These are phyloP conservation scores for Neurospora sp. DNA, from an alignment of 495 filamentous ascomycete genomes.

Conservation along the genomic window DNA sequence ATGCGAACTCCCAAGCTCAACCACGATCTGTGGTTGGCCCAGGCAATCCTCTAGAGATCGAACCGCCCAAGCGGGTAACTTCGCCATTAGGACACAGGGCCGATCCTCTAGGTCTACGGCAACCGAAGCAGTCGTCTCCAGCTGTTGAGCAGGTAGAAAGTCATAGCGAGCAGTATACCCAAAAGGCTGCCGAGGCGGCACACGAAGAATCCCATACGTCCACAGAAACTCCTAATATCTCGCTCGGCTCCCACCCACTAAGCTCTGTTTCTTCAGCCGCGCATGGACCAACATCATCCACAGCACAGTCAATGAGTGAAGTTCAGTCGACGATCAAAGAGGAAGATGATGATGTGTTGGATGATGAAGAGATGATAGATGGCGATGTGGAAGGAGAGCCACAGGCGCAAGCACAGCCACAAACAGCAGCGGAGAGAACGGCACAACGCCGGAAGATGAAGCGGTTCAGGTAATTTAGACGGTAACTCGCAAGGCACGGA, in stretches of 20 bases:
- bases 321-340: constrained; percentile 38
- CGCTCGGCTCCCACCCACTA: constrained; percentile 31
- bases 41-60: constrained; percentile 23
- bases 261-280: constrained; percentile 22
- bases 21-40: constrained; percentile 28
- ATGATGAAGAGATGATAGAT: constrained; percentile 40
- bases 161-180: constrained; percentile 26
- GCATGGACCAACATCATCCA: constrained; percentile 7
- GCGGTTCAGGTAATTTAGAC: constrained; percentile 60
- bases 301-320: constrained; percentile 28
- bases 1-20: constrained; percentile 32
- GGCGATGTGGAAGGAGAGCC: constrained; percentile 33
- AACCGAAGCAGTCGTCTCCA: constrained; percentile 29
- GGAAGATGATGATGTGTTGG: constrained; percentile 44
- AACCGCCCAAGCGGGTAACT: constrained; percentile 22
- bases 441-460: constrained; percentile 92
- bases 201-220: constrained; percentile 37
- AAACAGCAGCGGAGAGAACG: constrained; percentile 58
- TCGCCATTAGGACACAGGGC: constrained; percentile 31
- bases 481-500: neutral
- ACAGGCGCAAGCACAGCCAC: constrained; percentile 36
- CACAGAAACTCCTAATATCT: constrained; percentile 28
- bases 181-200: constrained; percentile 26
- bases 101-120: constrained; percentile 36
- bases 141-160: constrained; percentile 30